Percentiles rank a stretch among this genome's conserved stretches.
Evolutionary conservation across 78 protist species (phyloP).

Genomic region (Dictyostelium intermedium): DNA sequence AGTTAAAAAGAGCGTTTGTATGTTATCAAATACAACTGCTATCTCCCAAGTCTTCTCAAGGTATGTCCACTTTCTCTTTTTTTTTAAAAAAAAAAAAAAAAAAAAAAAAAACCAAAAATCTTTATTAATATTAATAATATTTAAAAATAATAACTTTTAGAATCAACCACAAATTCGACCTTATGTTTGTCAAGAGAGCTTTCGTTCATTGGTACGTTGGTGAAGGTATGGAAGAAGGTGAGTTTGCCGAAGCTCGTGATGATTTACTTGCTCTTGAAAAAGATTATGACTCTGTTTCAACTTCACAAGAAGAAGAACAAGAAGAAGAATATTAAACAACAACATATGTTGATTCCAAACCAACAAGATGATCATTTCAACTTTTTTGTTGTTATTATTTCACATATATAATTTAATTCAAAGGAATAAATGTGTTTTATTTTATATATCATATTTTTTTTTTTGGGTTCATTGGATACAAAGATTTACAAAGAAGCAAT

Average conservation of each 20-base stretch:
- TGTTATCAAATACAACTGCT: constrained; percentile 96
- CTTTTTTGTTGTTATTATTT: not conserved
- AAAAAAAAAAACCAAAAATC: no score
- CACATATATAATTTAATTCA: not conserved
- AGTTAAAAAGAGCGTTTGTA: constrained; percentile 90
- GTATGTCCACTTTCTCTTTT: no score
- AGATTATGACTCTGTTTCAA: constrained; percentile 47
- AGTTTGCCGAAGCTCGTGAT: constrained; percentile 97
- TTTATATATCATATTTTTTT: no score
- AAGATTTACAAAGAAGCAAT: no score
- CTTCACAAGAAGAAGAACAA: not conserved
- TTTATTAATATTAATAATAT: no score
- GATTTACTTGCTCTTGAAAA: constrained; percentile 96
- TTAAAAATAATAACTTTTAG: constrained; percentile 34
- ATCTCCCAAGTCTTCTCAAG: constrained; percentile 94
- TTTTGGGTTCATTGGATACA: no score
- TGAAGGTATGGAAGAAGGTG: constrained; percentile 99
- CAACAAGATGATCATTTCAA: not conserved
- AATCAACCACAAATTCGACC: constrained; percentile 95
- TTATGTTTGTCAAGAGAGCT: constrained; percentile 98
- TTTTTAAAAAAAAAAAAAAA: no score
- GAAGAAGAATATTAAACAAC: not conserved
- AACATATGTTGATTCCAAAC: not conserved
- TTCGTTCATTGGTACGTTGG: constrained; percentile 98
- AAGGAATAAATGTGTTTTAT: not conserved